phyloP scores from a whole-genome alignment of 768 basidiomycete species.

The Amanita muscaria region DNA sequence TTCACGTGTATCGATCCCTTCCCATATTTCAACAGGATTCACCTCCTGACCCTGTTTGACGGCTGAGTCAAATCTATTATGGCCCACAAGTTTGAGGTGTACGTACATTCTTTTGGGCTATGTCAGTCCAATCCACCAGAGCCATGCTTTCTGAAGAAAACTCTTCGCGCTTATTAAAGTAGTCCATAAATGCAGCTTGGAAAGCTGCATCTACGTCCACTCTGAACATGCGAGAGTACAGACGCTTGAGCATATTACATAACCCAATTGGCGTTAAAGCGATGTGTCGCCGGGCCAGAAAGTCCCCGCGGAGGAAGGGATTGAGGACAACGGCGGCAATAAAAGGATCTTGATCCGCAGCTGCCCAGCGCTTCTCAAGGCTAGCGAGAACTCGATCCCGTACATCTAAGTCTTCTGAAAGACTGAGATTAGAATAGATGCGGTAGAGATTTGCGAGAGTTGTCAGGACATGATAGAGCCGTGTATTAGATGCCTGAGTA shows the following conservation, averaged over 20 bases:
- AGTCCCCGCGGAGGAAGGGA: slow-evolving; percentile 11
- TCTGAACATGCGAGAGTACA: slow-evolving; percentile 3
- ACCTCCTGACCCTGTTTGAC: slow-evolving; percentile 8
- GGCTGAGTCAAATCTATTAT: background rate
- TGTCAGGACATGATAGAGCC: slow-evolving; percentile 25
- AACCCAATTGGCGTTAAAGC: slow-evolving; percentile 6
- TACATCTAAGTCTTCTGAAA: slow-evolving; percentile 9
- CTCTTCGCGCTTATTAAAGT: slow-evolving; percentile 7
- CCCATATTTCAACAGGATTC: slow-evolving; percentile 15
- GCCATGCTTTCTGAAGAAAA: slow-evolving; percentile 6
- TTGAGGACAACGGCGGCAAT: slow-evolving; percentile 23
- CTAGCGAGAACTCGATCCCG: slow-evolving; percentile 16
- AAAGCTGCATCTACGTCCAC: slow-evolving; percentile 1
- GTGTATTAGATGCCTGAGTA: slow-evolving; percentile 20
- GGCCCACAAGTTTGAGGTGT: too few relatives aligned
- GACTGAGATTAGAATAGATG: slow-evolving; percentile 13
- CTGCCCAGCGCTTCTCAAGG: slow-evolving; percentile 25
- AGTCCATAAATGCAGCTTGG: slow-evolving; percentile 8
- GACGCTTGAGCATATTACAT: slow-evolving; percentile 8
- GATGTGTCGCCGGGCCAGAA: slow-evolving; percentile 4
- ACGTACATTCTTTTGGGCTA: background rate
- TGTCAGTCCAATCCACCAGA: slow-evolving; percentile 1
- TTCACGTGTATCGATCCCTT: slow-evolving; percentile 12
- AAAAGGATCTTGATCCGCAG: slow-evolving; percentile 22
- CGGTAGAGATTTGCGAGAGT: slow-evolving; percentile 22